A percentile compares a stretch with the other conserved stretches of the same genome.
Conservation (phyloP, 495 filamentous ascomycete genomes). For the Baudoinia panamericana region DNA sequence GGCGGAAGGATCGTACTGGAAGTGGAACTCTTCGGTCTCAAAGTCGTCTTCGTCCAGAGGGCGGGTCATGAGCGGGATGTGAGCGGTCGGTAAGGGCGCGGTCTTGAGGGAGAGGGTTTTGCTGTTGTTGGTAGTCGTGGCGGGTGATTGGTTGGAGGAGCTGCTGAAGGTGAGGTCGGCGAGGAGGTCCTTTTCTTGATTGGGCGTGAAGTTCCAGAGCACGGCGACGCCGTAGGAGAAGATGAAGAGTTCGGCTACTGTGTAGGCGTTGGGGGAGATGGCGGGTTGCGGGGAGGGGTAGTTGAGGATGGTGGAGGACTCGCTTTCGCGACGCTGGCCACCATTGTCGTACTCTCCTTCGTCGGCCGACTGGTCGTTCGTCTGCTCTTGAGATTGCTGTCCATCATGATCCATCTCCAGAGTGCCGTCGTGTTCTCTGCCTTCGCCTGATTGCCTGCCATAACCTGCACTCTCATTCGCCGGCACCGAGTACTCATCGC, state of each 20-base stretch:
- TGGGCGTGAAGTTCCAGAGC: constrained; percentile 96
- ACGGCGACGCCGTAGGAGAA: constrained; percentile 97
- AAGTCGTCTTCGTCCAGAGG: constrained; percentile 74
- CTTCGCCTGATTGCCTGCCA: not conserved
- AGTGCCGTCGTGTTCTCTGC: not conserved
- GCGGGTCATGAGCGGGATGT: constrained; percentile 48
- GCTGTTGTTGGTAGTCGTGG: not conserved
- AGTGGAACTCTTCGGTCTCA: constrained; percentile 97
- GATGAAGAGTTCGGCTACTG: constrained; percentile 92
- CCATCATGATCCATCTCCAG: not conserved
- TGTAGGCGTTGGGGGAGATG: constrained; percentile 39
- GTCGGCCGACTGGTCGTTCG: not conserved
- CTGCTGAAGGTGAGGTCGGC: constrained; percentile 94
- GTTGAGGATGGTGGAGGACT: constrained; percentile 4
- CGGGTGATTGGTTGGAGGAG: constrained; percentile 39
- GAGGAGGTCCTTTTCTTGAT: constrained; percentile 90
- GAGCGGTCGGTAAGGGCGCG: constrained; percentile 30
- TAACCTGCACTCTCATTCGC: constrained; percentile 1
- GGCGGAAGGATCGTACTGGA: constrained; percentile 81
- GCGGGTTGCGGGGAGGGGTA: constrained; percentile 13
- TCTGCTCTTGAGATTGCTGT: not conserved
- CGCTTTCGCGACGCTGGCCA: constrained; percentile 9
- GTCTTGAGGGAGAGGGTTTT: constrained; percentile 6
- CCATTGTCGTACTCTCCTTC: constrained; percentile 4
- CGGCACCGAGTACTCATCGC: constrained; percentile 31